Evolutionary conservation across 805 yeast species (phyloP), one percentile per base, ranked within the genome.

Genomic region (Candida boidinii): DNA sequence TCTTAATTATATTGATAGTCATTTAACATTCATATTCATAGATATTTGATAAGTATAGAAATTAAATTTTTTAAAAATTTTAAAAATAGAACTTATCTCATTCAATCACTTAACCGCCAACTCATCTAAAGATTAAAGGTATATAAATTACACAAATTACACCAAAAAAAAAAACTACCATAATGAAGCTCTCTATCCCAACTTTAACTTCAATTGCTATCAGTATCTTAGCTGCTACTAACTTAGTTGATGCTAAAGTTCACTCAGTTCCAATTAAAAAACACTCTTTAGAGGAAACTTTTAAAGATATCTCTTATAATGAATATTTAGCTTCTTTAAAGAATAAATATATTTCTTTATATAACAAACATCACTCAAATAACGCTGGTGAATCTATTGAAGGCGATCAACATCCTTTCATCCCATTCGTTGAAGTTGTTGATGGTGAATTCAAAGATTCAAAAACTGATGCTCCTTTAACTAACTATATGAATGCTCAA

Each of bases 401-500:
- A 4, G 38, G 32, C 19, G 18, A 16, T 3, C 49, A 49, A 14
- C 48, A 44, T 18, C 56, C 49, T 3, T 69, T 65, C 43, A 59
- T 66, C 31, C 75, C 75, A 15, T 68, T 68, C 42, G 50, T 67
- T 26, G 58, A 49, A 32, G 35, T 41, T 23, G 33, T 15, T n/a
- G 28, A 15, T 25, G 21, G 21, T 26, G 43, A 35, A 28, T 35
- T 30, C 22, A 46, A 45, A 5, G 54, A 48, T 24, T 48, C 49
- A 28, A 45, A 49, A 23, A 63, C 53, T 54, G 80, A 81, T 44
- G 69, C 85, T 30, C 96, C 97, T 11, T 72, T 92, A 57, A 79
- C 92, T 43, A 88, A 92, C 67, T 92, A 90, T 61, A 62, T 85
- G 63, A 92, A 92, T 57, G 97, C 97, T 27, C 98, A 92, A 65